Evolutionary conservation across 192 early-diverging fungal genomes (phyloP), one percentile per base, ranked within the genome.

Genomic region (Entrophospora sp.): DNA sequence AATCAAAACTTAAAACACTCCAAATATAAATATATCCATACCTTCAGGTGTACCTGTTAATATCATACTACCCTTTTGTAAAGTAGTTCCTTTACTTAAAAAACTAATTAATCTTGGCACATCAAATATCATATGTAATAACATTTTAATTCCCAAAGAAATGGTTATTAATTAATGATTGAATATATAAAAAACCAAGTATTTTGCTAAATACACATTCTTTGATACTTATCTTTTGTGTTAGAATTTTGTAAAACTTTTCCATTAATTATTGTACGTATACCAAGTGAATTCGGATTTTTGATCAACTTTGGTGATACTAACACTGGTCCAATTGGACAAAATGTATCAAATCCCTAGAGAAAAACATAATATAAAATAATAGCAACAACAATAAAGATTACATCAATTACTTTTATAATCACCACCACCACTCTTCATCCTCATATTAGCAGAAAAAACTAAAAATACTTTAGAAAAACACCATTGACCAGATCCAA

Each of bases 101-200:
- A 85, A 86, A 7, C 73, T 69, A 49, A 85, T 71, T 55, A 86
- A 49, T n/a, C 53, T 37, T 0, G 81, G 46, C 28, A 85, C 74
- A 64, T 79, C 52, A 35, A 79, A 80, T 40, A 85, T 84, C 83
- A 85, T 85, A 55, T n/a, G n/a, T n/a, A n/a, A n/a, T n/a, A n/a
- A n/a, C n/a, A n/a, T n/a, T n/a, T n/a, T n/a, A n/a, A n/a, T n/a
- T n/a, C n/a, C n/a, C n/a, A n/a, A n/a, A n/a, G n/a, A n/a, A n/a
- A n/a, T n/a, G n/a, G n/a, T n/a, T n/a, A n/a, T n/a, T n/a, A n/a
- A n/a, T n/a, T n/a, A n/a, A n/a, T n/a, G n/a, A n/a, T n/a, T n/a
- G n/a, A n/a, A n/a, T n/a, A n/a, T n/a, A n/a, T n/a, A n/a, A n/a
- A n/a, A n/a, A n/a, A n/a, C n/a, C n/a, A n/a, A n/a, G n/a, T n/a